A percentile compares a stretch with the other conserved stretches of the same genome.
These are phyloP conservation scores for Brassica carinata DNA, from an alignment of 345 rosid genomes.

Conservation along the genomic window DNA sequence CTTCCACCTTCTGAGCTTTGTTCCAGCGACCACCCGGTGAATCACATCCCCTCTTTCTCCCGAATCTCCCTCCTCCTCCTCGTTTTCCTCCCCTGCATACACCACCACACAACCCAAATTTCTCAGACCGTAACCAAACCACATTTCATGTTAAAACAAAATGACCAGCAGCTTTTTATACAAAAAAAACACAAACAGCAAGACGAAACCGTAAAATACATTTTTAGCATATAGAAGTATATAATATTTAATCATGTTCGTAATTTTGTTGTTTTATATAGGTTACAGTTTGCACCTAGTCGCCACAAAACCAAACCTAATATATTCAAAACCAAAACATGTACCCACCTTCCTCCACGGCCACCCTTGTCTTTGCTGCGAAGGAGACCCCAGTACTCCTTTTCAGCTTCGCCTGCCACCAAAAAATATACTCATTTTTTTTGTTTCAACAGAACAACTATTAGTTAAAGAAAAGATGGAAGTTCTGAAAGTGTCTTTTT, in stretches of 20 bases:
- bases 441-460: background rate
- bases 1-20: slow-evolving; percentile 61
- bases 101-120: background rate
- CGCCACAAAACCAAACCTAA: background rate
- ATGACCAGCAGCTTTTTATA: background rate
- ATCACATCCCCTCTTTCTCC: slow-evolving; percentile 56
- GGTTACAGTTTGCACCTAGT: too few species aligned
- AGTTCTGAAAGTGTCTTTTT: background rate
- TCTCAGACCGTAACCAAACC: background rate
- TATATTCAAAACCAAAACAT: background rate
- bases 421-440: background rate
- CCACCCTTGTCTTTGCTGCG: slow-evolving; percentile 69
- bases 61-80: slow-evolving; percentile 62
- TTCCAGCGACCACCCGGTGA: slow-evolving; percentile 55
- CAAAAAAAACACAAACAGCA: background rate
- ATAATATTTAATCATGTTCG: too few species aligned
- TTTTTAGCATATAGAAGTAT: too few species aligned
- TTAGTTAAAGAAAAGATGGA: background rate
- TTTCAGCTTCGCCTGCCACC: slow-evolving; percentile 74
- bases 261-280: too few species aligned
- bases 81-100: slow-evolving; percentile 69
- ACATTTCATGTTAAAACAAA: background rate
- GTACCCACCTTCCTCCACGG: slow-evolving; percentile 76
- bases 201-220: background rate
- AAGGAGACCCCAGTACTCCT: slow-evolving; percentile 74